A percentile compares a stretch with the other conserved stretches of the same genome.
phyloP scores from a whole-genome alignment of 768 basidiomycete genomes.

The Phanerochaete carnosa region DNA sequence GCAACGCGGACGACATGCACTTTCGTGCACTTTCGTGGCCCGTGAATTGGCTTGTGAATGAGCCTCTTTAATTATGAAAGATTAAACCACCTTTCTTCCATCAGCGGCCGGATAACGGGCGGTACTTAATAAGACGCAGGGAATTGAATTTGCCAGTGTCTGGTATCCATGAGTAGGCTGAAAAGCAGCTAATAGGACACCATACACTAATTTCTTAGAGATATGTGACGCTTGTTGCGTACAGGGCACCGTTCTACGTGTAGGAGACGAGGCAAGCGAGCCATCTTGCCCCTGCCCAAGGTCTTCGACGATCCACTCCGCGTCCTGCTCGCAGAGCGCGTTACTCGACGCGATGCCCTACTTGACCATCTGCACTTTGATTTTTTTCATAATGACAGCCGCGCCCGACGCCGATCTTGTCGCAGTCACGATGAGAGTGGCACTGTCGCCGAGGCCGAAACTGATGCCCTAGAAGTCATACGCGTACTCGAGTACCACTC shows the following conservation, averaged over 20 bases:
- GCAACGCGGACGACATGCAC: too few relatives aligned
- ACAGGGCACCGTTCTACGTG: slow-evolving; percentile 27
- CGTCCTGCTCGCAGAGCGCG: slow-evolving; percentile 24
- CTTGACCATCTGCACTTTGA: slow-evolving; percentile 20
- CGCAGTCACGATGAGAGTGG: background rate
- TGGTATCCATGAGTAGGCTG: too few relatives aligned
- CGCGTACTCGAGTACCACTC: slow-evolving; percentile 27
- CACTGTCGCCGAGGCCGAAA: slow-evolving; percentile 4
- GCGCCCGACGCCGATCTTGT: slow-evolving; percentile 13
- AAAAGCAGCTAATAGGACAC: too few relatives aligned
- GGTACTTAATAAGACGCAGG: too few relatives aligned
- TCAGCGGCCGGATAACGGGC: too few relatives aligned
- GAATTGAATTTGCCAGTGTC: too few relatives aligned
- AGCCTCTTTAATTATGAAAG: too few relatives aligned
- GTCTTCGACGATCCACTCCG: slow-evolving; percentile 27
- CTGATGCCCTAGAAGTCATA: slow-evolving; percentile 24
- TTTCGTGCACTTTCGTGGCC: too few relatives aligned
- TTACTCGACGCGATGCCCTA: slow-evolving; percentile 21
- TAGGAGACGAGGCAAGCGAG: slow-evolving; percentile 32
- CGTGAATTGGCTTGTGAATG: too few relatives aligned
- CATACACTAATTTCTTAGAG: too few relatives aligned
- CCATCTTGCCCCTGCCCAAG: slow-evolving; percentile 15
- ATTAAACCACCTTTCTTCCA: too few relatives aligned
- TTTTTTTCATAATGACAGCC: slow-evolving; percentile 20
- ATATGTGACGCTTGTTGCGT: too few relatives aligned